phyloP scores from a whole-genome alignment of 495 filamentous ascomycete genomes.

The Podospora tetraspora region DNA sequence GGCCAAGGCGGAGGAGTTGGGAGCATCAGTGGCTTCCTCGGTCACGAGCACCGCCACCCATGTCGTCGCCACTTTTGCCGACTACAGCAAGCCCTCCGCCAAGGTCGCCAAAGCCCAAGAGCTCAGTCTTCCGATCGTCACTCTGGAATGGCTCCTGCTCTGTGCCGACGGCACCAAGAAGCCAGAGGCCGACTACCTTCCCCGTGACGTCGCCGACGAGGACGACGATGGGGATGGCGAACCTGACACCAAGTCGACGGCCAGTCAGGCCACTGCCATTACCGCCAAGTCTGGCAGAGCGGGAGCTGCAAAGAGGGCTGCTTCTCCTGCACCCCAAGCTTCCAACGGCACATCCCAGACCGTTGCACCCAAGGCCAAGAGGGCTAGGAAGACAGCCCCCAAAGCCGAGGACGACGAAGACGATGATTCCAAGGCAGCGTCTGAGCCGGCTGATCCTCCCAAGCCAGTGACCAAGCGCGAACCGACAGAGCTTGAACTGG shows the following conservation, averaged over 20 bases:
- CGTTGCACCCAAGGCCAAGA: slow-evolving; percentile 21
- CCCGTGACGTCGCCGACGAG: neutral
- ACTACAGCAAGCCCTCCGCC: slow-evolving; percentile 45
- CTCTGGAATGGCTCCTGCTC: slow-evolving; percentile 56
- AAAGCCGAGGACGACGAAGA: slow-evolving; percentile 14
- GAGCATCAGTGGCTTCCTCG: slow-evolving; percentile 42
- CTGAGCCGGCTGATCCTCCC: slow-evolving; percentile 1
- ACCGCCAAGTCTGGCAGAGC: neutral
- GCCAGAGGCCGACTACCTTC: slow-evolving; percentile 20
- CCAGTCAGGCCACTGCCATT: neutral
- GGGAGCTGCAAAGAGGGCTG: slow-evolving; percentile 22
- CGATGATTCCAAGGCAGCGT: slow-evolving; percentile 11
- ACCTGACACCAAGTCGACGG: neutral
- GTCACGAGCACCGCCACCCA: slow-evolving; percentile 54
- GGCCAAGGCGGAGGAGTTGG: slow-evolving; percentile 42
- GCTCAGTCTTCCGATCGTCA: slow-evolving; percentile 51
- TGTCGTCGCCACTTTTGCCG: slow-evolving; percentile 50
- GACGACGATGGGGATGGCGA: neutral
- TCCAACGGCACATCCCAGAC: neutral
- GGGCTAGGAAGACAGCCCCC: slow-evolving; percentile 30
- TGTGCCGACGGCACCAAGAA: slow-evolving; percentile 43
- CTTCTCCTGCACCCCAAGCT: slow-evolving; percentile 6
- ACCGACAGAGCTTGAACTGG: slow-evolving; percentile 22
- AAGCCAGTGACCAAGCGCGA: slow-evolving; percentile 3
- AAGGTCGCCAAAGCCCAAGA: slow-evolving; percentile 49